Base-by-base conservation (phyloP, 176 grass and related monocot species). In the Bromus sterilis region DNA sequence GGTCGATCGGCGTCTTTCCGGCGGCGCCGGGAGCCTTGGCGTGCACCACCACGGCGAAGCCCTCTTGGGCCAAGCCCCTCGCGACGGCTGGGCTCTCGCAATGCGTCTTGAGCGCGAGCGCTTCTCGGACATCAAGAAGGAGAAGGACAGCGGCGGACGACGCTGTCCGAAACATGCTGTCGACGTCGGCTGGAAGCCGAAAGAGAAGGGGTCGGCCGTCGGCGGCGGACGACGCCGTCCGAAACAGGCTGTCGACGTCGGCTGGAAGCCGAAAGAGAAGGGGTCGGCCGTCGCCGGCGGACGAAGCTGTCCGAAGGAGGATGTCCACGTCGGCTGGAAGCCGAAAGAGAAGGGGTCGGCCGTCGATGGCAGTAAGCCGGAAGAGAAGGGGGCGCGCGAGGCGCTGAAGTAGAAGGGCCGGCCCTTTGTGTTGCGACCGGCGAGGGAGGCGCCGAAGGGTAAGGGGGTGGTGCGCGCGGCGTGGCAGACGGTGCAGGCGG, bases 21-120 rank as follows among this genome's bases (percentile, higher is more conserved):
- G 14, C 43, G 43, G 1, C 56, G 26, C 20, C 85, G 11, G 86
- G 86, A 2, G 91, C 94, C 63, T 80, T 91, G 79, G 66, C 76
- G 84, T 87, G 90, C 56, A 92, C 46, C 31, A 89, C 76, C 44
- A 89, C 80, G 11, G 69, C 80, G 12, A 92, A 92, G 79, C 80
- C 75, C 20, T 89, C 87, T 39, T 55, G 24, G 5, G 55, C 34
- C 24, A 26, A 70, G 42, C 80, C 81, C 65, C 82, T 73, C 16
- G 62, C 82, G 10, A 92, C 35, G 1, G 75, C 78, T 16, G 90
- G 43, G 74, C 24, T 77, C 77, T 92, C 90, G 23, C 79, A 78
- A 53, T 86, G 84, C 31, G 79, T 89, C 76, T 79, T 39, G 60
- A 92, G 41, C 40, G 31, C 32, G 1, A 86, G 83, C 10, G 81